Percentiles rank a stretch among this genome's conserved stretches.
phyloP scores from a whole-genome alignment of 1,284 basidiomycete genomes.

The Ceratobasidium sp. region DNA sequence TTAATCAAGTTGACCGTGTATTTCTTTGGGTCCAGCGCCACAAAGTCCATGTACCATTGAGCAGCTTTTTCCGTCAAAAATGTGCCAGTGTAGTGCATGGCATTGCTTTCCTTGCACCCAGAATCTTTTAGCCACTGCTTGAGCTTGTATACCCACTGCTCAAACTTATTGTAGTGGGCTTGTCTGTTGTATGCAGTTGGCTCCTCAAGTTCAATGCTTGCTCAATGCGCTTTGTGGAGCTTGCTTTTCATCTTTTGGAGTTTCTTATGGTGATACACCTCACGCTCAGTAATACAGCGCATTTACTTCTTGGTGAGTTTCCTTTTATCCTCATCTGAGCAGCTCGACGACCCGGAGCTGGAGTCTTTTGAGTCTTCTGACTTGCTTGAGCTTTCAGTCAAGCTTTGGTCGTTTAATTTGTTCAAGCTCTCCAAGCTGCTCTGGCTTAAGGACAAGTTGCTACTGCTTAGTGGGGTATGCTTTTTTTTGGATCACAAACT shows the following conservation, averaged over 20 bases:
- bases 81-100: neutral
- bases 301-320: neutral
- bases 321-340: neutral
- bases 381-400: too few relatives aligned
- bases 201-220: neutral
- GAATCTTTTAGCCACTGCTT: conserved; percentile 26
- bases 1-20: conserved; percentile 11
- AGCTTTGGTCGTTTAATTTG: neutral
- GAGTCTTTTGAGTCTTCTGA: too few relatives aligned
- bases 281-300: neutral
- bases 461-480: too few relatives aligned
- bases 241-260: neutral
- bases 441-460: too few relatives aligned
- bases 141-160: conserved; percentile 25
- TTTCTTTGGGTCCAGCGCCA: conserved; percentile 19
- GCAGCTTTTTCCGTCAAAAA: conserved; percentile 39
- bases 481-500: too few relatives aligned
- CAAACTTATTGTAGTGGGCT: conserved; percentile 28
- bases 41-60: conserved; percentile 30
- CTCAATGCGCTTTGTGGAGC: neutral
- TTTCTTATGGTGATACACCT: too few relatives aligned
- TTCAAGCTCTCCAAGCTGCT: too few relatives aligned
- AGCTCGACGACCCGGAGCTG: too few relatives aligned
- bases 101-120: neutral
- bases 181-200: conserved; percentile 20